Base-by-base conservation (phyloP, 164 flowering plant species). In the Umbilicus rupestris region DNA sequence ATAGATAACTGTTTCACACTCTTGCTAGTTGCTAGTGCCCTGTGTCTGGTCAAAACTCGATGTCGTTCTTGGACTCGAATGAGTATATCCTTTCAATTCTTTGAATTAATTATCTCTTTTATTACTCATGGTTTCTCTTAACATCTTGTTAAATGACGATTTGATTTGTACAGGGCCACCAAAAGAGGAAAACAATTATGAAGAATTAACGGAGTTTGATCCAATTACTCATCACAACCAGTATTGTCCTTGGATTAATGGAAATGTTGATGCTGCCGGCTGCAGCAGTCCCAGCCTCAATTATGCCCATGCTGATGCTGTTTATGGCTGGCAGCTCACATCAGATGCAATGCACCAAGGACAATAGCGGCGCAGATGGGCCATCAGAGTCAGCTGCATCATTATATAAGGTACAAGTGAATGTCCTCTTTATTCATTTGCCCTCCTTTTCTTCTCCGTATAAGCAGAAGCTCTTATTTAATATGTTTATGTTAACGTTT, bases 241-340 rank as follows among this genome's bases (percentile, higher is more conserved):
- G 74, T 88, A 77, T 77, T 95, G 99, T 66, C 97, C 99, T 24
- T 95, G 99, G 99, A 92, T 95, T 65, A 95, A 95, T 77, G 97
- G 92, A 62, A 92, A 89, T 83, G 99, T 95, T 78, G 99, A 97
- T 67, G 96, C 99, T 73, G 97, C 96, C 68, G 96, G 97, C 66
- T 76, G 83, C 67, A 74, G 78, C 70, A 77, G 76, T 70, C 66
- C 71, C 74, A 70, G 81, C 66, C 79, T 94, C 17, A 75, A 86
- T 64, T 69, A 70, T 75, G 77, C 71, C 41, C 76, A 73, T 73
- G 76, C 83, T 65, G 58, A 78, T 39, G 99, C 90, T 57, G 80
- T 86, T 57, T 84, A 89, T 73, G 99, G 99, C 45, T 95, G 99
- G 99, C 94, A 92, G 78, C 81, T 89, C 72, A 89, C 97, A 2